Base-by-base conservation (phyloP, 169 alveolate species). In the Miamiensis avidus region DNA sequence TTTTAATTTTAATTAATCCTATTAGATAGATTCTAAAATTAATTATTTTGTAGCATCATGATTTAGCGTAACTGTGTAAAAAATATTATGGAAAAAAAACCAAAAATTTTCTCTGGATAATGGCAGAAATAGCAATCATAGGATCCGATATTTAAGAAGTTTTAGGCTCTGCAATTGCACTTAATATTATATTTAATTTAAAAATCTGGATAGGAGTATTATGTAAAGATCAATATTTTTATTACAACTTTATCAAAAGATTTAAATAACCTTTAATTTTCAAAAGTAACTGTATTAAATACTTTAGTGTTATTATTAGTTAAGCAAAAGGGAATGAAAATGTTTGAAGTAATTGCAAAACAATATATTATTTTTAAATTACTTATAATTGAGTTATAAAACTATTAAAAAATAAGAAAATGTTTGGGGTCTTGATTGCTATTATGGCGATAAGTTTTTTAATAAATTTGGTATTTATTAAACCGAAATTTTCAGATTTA, bases 71-170 rank as follows among this genome's bases (percentile, higher is more conserved):
- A 84, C 75, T 74, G 64, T 90, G 95, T 75, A 78, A 95, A 72
- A 86, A 85, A n/a, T 84, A 92, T 79, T 92, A 84, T 78, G 29
- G 86, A 26, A 82, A 87, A 16, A 75, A 81, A n/a, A 84, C 78
- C 31, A 73, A 92, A 65, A 64, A 74, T 31, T 76, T 86, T 25
- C 86, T 95, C 29, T 93, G 94, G 96, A 32, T 89, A 0, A 84
- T 90, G 92, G 88, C 94, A 29, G 96, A 93, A 85, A 64, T 91
- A 20, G 97, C 97, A 4, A 94, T 94, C 65, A 92, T 94, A 31
- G 97, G 97, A 29, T 85, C 95, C 26, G 97, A 94, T 81, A 85
- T 94, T 33, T 94, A 94, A 84, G 97, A 93, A 74, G 96, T 90
- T n/a, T 84, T 92, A 32, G 97, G 96, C 6, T 82, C 93, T 32